Percentiles rank a stretch among this genome's conserved stretches.
Conservation (phyloP, 108 stramenopile species). For the Asterionellopsis glacialis region DNA sequence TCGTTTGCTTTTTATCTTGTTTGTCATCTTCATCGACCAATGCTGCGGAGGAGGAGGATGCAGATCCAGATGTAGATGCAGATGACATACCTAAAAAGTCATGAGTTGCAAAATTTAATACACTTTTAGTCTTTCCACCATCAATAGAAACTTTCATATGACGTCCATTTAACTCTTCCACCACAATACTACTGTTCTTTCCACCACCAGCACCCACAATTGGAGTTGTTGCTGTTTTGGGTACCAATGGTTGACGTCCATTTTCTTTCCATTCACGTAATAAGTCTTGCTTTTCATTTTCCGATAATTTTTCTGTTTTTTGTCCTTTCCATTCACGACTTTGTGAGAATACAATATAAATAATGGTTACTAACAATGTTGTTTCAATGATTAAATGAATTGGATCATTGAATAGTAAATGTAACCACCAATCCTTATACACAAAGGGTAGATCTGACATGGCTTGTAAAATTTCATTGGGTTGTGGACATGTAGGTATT, state of each 20-base stretch:
- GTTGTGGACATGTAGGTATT: background rate
- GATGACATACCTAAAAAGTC: conserved; percentile 70
- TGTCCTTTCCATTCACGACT: conserved; percentile 42
- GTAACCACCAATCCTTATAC: conserved; percentile 82
- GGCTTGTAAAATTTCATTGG: background rate
- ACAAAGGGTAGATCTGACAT: conserved; percentile 35
- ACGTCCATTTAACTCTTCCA: conserved; percentile 2
- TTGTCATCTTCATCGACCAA: background rate
- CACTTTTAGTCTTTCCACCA: conserved; percentile 17
- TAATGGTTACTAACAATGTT: conserved; percentile 73
- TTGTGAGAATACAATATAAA: conserved; percentile 65
- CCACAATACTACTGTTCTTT: background rate
- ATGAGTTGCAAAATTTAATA: conserved; percentile 86
- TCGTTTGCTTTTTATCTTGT: background rate
- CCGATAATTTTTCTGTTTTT: conserved; percentile 43
- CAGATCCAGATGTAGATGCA: conserved; percentile 13
- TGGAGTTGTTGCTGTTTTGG: background rate
- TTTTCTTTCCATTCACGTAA: conserved; percentile 84
- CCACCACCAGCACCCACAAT: background rate
- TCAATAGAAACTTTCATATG: conserved; percentile 6
- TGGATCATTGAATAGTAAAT: conserved; percentile 76
- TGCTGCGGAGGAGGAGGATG: conserved; percentile 12
- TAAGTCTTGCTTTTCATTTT: conserved; percentile 75
- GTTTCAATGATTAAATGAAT: conserved; percentile 96
- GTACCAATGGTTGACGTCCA: conserved; percentile 72